Percentiles rank a stretch among this genome's conserved stretches.
Evolutionary conservation across 768 basidiomycete genomes (phyloP).

Genomic region (Pleurotus salmoneostramineus): DNA sequence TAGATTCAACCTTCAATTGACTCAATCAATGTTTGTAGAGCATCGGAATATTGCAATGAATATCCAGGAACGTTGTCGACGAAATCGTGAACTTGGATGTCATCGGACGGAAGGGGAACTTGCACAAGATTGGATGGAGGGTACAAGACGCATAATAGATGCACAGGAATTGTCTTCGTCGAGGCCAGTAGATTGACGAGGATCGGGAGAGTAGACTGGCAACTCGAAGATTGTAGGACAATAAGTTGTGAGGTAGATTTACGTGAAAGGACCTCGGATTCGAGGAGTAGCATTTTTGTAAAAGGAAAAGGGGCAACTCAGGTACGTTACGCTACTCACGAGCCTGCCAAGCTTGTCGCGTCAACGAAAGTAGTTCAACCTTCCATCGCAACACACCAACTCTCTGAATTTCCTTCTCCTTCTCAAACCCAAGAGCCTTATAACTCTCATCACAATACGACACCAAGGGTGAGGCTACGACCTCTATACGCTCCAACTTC

Average conservation of each 20-base stretch:
- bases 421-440: conserved; percentile 43
- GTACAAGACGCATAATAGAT: conserved; percentile 56
- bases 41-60: conserved; percentile 26
- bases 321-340: conserved; percentile 9
- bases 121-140: conserved; percentile 39
- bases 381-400: conserved; percentile 62
- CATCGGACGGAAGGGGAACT: conserved; percentile 13
- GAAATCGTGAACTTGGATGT: conserved; percentile 45
- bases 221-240: conserved; percentile 54
- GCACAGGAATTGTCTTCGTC: conserved; percentile 25
- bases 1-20: conserved; percentile 36
- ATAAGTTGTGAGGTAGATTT: conserved; percentile 18
- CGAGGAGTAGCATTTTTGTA: background rate
- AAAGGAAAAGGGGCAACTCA: background rate
- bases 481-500: conserved; percentile 41
- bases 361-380: conserved; percentile 36
- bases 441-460: conserved; percentile 45
- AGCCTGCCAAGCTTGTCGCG: conserved; percentile 43
- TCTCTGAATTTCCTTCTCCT: conserved; percentile 36
- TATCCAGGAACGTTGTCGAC: conserved; percentile 53
- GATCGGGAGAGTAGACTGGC: conserved; percentile 55
- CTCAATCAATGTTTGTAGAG: conserved; percentile 32
- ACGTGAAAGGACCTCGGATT: background rate
- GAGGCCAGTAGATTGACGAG: conserved; percentile 40
- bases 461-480: conserved; percentile 45